phyloP scores from a whole-genome alignment of 2,329 filamentous ascomycete species.

The Sarocladiaceae sp. region DNA sequence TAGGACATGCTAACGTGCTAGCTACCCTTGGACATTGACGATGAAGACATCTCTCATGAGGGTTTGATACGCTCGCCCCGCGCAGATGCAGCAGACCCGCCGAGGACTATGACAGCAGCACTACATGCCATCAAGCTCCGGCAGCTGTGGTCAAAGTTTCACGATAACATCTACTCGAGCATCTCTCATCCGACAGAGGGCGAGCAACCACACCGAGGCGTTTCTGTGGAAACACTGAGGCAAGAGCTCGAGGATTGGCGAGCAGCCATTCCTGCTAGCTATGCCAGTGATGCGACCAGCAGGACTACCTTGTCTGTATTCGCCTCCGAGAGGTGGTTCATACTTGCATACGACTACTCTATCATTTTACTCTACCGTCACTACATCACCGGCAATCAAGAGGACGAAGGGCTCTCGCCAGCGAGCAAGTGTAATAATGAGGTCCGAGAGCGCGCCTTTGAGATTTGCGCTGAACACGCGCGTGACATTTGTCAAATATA shows the following conservation, averaged over 20 bases:
- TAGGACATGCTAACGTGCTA: no score
- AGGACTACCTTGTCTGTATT: constrained; percentile 22
- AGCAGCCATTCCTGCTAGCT: constrained; percentile 15
- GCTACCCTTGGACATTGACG: constrained; percentile 10
- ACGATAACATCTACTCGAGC: constrained; percentile 18
- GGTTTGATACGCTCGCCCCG: constrained; percentile 3
- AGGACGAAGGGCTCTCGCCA: background rate
- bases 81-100: constrained; percentile 9
- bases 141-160: constrained; percentile 23
- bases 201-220: constrained; percentile 8
- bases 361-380: constrained; percentile 30
- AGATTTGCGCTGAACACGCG: constrained; percentile 1
- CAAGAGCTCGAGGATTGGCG: constrained; percentile 22
- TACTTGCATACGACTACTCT: constrained; percentile 30
- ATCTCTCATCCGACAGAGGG: background rate
- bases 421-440: background rate
- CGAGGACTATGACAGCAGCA: constrained; percentile 23
- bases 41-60: background rate
- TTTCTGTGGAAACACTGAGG: constrained; percentile 15
- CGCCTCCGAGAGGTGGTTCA: constrained; percentile 30
- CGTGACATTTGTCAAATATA: constrained; percentile 28
- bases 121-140: constrained; percentile 24
- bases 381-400: constrained; percentile 14
- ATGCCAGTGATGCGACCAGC: background rate
- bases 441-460: background rate